Conservation (phyloP, 208 protist species). For the Acanthamoeba sp. region DNA sequence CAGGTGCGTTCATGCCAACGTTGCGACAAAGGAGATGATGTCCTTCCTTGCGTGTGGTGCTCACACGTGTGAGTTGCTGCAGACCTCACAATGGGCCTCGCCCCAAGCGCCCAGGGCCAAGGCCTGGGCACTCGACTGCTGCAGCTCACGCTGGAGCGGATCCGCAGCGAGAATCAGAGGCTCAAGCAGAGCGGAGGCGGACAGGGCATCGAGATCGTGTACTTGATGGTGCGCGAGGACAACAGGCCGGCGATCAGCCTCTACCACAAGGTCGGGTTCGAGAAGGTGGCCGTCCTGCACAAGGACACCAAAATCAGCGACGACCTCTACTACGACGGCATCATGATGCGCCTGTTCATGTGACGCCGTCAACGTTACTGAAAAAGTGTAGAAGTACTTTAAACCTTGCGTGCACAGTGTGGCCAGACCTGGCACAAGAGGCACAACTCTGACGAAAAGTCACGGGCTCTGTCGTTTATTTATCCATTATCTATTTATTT, state of each 20-base stretch:
- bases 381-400: too few relatives aligned
- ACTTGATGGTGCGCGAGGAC: slow-evolving; percentile 55
- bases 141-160: not conserved
- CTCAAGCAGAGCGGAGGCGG: not conserved
- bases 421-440: too few relatives aligned
- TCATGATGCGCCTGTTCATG: slow-evolving; percentile 40
- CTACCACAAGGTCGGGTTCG: slow-evolving; percentile 27
- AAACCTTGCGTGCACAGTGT: too few relatives aligned
- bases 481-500: too few relatives aligned
- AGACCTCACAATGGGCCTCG: slow-evolving; percentile 14
- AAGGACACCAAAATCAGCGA: slow-evolving; percentile 34
- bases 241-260: not conserved
- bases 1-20: not conserved
- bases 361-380: too few relatives aligned
- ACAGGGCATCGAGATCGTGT: slow-evolving; percentile 29
- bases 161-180: not conserved
- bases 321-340: slow-evolving; percentile 34
- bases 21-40: not conserved
- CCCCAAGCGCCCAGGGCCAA: not conserved
- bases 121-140: slow-evolving; percentile 20
- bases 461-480: too few relatives aligned
- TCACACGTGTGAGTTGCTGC: not conserved
- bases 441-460: too few relatives aligned
- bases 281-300: slow-evolving; percentile 9
- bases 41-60: not conserved